Evolutionary conservation across 140 eudicot genomes (phyloP).

Genomic region (Oenanthe javanica): DNA sequence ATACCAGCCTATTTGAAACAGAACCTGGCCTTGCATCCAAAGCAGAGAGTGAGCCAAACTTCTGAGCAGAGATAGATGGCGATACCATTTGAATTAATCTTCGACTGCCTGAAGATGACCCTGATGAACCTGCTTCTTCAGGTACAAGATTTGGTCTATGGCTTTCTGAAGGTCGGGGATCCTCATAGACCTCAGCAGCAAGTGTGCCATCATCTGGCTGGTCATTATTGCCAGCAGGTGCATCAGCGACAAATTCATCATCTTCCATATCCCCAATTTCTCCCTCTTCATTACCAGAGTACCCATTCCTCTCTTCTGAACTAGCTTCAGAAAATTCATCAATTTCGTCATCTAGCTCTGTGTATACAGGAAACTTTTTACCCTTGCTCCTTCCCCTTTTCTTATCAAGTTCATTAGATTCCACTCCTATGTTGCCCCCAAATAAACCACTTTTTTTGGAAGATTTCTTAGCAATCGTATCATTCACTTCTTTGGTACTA

Average conservation of each 20-base stretch:
- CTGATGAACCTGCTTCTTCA: conserved; percentile 76
- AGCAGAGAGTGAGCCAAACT: conserved; percentile 92
- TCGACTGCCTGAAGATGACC: conserved; percentile 65
- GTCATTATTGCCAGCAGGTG: conserved; percentile 31
- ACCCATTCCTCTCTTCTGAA: conserved; percentile 55
- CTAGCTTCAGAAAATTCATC: conserved; percentile 77
- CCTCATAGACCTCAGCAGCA: conserved; percentile 39
- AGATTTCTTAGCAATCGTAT: conserved; percentile 31
- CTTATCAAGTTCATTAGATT: conserved; percentile 25
- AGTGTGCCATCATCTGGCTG: conserved; percentile 47
- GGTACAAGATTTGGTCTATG: conserved; percentile 23
- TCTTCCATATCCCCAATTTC: conserved; percentile 77
- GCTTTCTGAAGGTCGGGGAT: conserved; percentile 34
- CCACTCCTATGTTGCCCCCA: conserved; percentile 10
- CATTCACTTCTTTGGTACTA: conserved; percentile 54
- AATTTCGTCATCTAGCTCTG: conserved; percentile 64
- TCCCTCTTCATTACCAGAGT: conserved; percentile 51
- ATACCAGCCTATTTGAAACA: conserved; percentile 62
- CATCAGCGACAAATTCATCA: conserved; percentile 47
- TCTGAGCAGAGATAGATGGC: conserved; percentile 82
- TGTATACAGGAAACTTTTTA: conserved; percentile 63
- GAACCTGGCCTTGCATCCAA: conserved; percentile 76
- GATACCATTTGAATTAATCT: conserved; percentile 38
- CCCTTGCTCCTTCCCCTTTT: conserved; percentile 68
- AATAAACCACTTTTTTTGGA: conserved; percentile 50